phyloP scores from a whole-genome alignment of 176 grass and related monocot genomes.

The Zoysia japonica region DNA sequence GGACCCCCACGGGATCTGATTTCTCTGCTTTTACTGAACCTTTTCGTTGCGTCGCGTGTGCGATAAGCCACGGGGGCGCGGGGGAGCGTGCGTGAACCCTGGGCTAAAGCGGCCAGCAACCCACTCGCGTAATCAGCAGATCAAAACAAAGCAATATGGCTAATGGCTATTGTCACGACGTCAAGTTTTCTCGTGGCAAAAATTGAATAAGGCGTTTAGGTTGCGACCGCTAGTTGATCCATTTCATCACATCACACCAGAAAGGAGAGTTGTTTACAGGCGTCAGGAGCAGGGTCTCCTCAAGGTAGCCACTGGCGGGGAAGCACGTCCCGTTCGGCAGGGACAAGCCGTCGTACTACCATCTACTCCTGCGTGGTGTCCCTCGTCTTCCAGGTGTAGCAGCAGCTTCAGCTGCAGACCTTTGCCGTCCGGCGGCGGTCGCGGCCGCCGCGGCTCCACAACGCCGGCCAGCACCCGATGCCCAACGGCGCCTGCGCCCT shows the following conservation, averaged over 20 bases:
- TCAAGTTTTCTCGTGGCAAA: neutral
- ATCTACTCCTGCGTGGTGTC: neutral
- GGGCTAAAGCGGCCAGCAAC: neutral
- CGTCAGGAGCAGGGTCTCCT: neutral
- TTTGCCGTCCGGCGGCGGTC: neutral
- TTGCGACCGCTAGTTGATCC: neutral
- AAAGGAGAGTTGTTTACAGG: slow-evolving; percentile 25
- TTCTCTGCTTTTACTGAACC: neutral
- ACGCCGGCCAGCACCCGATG: slow-evolving; percentile 48
- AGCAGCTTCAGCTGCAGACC: neutral
- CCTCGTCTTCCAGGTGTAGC: neutral
- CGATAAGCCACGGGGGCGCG: neutral
- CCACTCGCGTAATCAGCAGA: neutral
- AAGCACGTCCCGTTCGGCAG: neutral
- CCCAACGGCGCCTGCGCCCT: slow-evolving; percentile 14
- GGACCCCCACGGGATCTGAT: neutral
- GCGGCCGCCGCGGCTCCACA: slow-evolving; percentile 44
- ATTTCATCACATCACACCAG: neutral
- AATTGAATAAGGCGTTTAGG: neutral
- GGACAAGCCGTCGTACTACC: no score
- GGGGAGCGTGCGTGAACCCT: neutral
- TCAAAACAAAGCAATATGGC: neutral
- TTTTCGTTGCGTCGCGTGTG: neutral
- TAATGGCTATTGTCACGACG: neutral
- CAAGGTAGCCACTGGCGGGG: neutral